phyloP scores from a whole-genome alignment of 2,329 filamentous ascomycete genomes.

The Trichophyton mentagrophytes region DNA sequence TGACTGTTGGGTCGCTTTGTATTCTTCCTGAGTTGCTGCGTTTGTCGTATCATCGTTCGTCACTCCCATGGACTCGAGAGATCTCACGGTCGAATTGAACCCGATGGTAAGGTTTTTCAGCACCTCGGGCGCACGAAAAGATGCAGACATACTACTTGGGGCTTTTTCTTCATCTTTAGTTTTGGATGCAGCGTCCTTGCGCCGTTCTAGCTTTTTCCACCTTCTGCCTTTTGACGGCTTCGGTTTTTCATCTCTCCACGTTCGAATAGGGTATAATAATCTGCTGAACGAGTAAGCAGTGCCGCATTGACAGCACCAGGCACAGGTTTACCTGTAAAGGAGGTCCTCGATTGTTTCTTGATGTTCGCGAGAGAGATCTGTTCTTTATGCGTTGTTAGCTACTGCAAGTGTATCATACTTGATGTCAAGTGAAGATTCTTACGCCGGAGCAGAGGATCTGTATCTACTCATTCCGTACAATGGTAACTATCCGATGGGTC shows the following conservation, averaged over 20 bases:
- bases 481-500: too few species aligned
- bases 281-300: conserved; percentile 4
- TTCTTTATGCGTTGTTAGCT: background rate
- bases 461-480: background rate
- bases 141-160: background rate
- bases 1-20: background rate
- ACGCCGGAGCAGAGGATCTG: background rate
- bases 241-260: conserved; percentile 2
- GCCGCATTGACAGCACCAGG: background rate
- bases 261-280: conserved; percentile 6
- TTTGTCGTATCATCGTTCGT: background rate
- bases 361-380: conserved; percentile 2
- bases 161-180: background rate
- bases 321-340: conserved; percentile 6
- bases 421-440: background rate
- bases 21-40: background rate
- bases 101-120: conserved; percentile 6
- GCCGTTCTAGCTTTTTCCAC: conserved; percentile 5
- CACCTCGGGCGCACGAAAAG: conserved; percentile 2
- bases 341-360: conserved; percentile 8
- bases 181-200: background rate
- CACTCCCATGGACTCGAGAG: conserved; percentile 3
- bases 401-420: background rate
- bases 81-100: conserved; percentile 8
- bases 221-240: conserved; percentile 7